phyloP scores from a whole-genome alignment of 108 stramenopile species.

The Skeletonema marinoi region DNA sequence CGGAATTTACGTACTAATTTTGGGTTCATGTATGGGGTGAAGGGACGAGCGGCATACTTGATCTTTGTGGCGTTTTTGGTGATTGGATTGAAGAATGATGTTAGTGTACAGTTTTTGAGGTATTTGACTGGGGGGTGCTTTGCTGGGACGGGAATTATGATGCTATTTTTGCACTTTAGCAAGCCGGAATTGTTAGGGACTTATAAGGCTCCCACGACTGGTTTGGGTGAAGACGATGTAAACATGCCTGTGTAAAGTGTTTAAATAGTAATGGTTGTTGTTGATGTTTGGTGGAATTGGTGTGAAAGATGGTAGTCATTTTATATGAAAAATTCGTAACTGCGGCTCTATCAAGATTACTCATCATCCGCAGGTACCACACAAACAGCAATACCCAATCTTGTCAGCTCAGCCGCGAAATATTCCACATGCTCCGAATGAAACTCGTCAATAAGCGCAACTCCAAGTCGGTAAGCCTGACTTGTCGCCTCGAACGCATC shows the following conservation, averaged over 20 bases:
- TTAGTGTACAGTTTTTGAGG: constrained; percentile 48
- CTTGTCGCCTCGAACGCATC: neutral
- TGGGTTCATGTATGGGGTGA: constrained; percentile 88
- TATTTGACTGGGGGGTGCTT: constrained; percentile 64
- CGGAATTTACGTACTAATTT: constrained; percentile 81
- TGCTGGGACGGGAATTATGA: constrained; percentile 60
- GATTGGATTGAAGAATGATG: constrained; percentile 66
- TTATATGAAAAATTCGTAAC: too few species aligned
- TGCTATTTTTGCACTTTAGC: constrained; percentile 59
- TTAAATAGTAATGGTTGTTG: neutral
- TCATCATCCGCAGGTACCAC: neutral
- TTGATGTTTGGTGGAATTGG: neutral
- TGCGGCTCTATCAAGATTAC: neutral
- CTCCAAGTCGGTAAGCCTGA: neutral
- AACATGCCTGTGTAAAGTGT: neutral
- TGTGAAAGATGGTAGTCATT: neutral
- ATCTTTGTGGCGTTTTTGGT: constrained; percentile 90
- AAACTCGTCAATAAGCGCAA: neutral
- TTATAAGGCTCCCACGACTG: constrained; percentile 73
- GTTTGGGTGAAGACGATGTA: constrained; percentile 43
- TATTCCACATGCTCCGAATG: neutral
- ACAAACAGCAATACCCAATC: neutral
- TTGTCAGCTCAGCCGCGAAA: neutral
- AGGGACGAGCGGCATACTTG: constrained; percentile 79
- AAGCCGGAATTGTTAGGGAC: constrained; percentile 57